Base-by-base conservation (phyloP, 2,329 filamentous ascomycete genomes). In the Xenoacremonium recifei region DNA sequence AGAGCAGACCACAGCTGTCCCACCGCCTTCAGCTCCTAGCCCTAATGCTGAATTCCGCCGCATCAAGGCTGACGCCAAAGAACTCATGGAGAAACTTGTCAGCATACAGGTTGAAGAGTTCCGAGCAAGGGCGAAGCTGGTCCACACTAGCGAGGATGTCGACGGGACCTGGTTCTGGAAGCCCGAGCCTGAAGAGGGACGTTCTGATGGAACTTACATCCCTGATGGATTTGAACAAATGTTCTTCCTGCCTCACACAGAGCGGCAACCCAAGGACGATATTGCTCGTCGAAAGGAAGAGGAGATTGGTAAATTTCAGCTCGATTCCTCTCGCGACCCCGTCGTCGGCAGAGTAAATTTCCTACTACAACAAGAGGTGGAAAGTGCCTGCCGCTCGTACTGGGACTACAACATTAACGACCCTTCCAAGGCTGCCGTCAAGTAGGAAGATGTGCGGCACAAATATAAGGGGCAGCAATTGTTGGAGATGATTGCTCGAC, bases 181-280 rank as follows among this genome's bases (percentile, higher is more conserved):
- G 5, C 35, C 40, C 3, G 20, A 39, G 7, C 32, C 39, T 30
- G 11, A 34, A 23, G 4, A 7, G 16, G 7, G 16, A 18, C 6
- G 16, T 34, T 15, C 17, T 9, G n/a, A 39, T 37, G 53, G 51
- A 4, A 39, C 54, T 20, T 45, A 23, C 12, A 5, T 55, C 4
- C 58, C 50, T 25, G 55, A 58, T 36, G 55, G 55, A 3, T 58
- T 52, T 21, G 49, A 57, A 19, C 41, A 45, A 13, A 51, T 37
- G 15, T 58, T 51, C 55, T 56, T 49, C 39, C 33, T 58, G 4
- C 55, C 55, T n/a, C n/a, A n/a, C n/a, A n/a, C n/a, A n/a, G n/a
- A n/a, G n/a, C n/a, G n/a, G n/a, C n/a, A n/a, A n/a, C n/a, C n/a
- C n/a, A n/a, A n/a, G n/a, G n/a, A n/a, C n/a, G n/a, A n/a, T n/a